Evolutionary conservation across 148 eudicot species (phyloP).

Genomic region (Vaccinium corymbosum): DNA sequence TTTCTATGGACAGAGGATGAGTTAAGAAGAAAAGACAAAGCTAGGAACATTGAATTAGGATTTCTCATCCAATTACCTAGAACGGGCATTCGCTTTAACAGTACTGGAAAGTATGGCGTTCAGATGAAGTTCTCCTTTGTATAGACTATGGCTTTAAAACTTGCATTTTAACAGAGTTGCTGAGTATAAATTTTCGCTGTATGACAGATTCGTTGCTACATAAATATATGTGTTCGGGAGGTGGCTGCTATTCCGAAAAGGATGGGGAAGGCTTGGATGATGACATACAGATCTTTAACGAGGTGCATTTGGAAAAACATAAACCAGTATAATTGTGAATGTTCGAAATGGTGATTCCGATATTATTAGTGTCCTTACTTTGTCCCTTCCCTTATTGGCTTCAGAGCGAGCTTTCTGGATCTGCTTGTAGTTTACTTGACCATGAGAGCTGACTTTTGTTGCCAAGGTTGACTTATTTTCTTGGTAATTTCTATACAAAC

Average conservation of each 20-base stretch:
- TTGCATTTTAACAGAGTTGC: not conserved
- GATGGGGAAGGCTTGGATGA: not conserved
- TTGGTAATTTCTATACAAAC: not conserved
- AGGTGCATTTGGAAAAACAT: not conserved
- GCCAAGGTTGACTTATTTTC: not conserved
- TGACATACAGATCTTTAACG: not conserved
- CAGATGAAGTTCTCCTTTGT: not conserved
- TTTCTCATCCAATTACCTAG: not conserved
- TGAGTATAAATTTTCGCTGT: not conserved
- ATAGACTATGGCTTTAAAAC: not conserved
- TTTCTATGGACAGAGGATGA: not conserved
- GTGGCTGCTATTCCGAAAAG: constrained; percentile 3
- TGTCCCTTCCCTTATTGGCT: not conserved
- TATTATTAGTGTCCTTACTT: not conserved
- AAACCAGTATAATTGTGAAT: not conserved
- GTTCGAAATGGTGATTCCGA: not conserved
- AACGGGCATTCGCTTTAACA: not conserved
- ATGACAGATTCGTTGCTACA: not conserved
- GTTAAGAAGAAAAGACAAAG: constrained; percentile 1
- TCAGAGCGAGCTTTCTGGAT: not conserved
- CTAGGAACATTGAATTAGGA: not conserved
- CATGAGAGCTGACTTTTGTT: constrained; percentile 5
- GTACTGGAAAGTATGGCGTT: not conserved
- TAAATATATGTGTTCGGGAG: not conserved
- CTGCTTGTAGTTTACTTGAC: not conserved